These are phyloP conservation scores for Castanospermum australe DNA, from an alignment of 306 rosid species.

Conservation along the genomic window DNA sequence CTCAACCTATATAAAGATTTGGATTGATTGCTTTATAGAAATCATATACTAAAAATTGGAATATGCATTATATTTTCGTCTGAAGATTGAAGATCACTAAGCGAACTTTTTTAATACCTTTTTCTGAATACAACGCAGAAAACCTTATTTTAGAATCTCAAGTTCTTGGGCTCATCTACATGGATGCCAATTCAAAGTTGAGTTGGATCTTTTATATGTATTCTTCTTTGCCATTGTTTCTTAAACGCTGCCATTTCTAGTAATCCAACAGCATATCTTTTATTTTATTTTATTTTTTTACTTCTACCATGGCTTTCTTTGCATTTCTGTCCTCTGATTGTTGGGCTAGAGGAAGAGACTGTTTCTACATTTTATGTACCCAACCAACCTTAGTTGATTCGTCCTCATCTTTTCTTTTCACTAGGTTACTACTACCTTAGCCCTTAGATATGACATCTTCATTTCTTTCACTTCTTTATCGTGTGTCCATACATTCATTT, in stretches of 20 bases:
- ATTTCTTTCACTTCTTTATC: background rate
- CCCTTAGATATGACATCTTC: background rate
- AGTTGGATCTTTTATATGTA: background rate
- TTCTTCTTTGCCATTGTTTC: background rate
- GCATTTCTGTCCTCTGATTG: background rate
- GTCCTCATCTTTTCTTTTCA: background rate
- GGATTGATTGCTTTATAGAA: background rate
- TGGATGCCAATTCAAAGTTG: background rate
- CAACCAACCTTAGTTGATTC: background rate
- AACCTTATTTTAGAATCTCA: background rate
- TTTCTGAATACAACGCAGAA: background rate
- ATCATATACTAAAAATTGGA: background rate
- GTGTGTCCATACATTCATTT: background rate
- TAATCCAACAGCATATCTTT: background rate
- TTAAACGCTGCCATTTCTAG: background rate
- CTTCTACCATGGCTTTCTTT: background rate
- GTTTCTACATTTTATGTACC: constrained; percentile 3
- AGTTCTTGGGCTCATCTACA: background rate
- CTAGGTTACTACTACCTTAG: background rate
- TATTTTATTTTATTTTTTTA: no score
- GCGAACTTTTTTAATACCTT: background rate
- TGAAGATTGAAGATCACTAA: background rate
- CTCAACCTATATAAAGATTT: background rate
- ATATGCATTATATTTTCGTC: background rate
- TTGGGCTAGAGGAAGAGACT: background rate